phyloP scores from a whole-genome alignment of 805 yeast genomes.

The Metschnikowia arizonensis region DNA sequence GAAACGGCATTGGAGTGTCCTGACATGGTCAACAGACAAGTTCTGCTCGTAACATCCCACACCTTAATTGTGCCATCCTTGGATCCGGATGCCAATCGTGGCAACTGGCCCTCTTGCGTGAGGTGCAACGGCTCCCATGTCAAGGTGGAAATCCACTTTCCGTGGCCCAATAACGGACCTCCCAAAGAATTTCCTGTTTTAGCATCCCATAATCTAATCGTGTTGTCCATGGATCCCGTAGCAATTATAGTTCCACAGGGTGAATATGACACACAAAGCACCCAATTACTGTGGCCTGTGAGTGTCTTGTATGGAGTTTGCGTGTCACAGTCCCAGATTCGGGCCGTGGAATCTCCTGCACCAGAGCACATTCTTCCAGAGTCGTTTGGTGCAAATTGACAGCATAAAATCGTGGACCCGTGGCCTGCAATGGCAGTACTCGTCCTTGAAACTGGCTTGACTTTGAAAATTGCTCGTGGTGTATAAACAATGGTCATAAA shows the following conservation, averaged over 20 bases:
- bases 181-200: conserved; percentile 71
- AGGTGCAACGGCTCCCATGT: conserved; percentile 94
- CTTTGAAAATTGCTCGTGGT: conserved; percentile 93
- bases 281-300: conserved; percentile 90
- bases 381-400: conserved; percentile 89
- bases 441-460: conserved; percentile 83
- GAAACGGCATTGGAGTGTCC: conserved; percentile 90
- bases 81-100: conserved; percentile 79
- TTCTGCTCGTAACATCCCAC: conserved; percentile 80
- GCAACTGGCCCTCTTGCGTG: conserved; percentile 58
- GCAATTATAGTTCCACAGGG: conserved; percentile 91
- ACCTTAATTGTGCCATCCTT: conserved; percentile 86
- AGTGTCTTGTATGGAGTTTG: conserved; percentile 83
- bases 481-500: conserved; percentile 85
- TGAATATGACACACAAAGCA: conserved; percentile 83
- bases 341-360: conserved; percentile 92
- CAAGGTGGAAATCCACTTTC: conserved; percentile 84
- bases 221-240: conserved; percentile 93
- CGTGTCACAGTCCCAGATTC: conserved; percentile 95
- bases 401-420: conserved; percentile 86
- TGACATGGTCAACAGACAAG: conserved; percentile 63
- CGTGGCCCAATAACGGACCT: conserved; percentile 71
- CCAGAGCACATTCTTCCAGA: conserved; percentile 88
- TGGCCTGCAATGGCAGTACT: conserved; percentile 94
- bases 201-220: conserved; percentile 84